Evolutionary conservation across 2,329 filamentous ascomycete genomes (phyloP).

Genomic region (Pyricularia grisea): DNA sequence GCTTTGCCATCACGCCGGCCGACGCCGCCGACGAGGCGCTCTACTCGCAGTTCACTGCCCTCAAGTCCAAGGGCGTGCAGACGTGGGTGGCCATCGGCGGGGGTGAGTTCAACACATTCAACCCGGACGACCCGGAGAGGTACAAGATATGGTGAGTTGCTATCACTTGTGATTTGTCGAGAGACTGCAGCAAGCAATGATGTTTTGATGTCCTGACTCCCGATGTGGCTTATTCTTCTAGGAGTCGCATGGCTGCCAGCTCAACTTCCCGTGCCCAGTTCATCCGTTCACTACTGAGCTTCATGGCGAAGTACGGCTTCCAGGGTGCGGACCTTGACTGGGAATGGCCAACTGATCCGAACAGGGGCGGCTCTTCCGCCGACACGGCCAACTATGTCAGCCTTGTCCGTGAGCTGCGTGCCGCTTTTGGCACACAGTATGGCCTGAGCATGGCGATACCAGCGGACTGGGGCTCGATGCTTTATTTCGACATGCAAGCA

Average conservation of each 20-base stretch:
- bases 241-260: constrained; percentile 17
- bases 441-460: constrained; percentile 29
- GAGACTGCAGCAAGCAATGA: neutral
- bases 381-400: constrained; percentile 27
- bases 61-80: constrained; percentile 13
- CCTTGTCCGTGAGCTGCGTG: constrained; percentile 24
- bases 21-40: constrained; percentile 12
- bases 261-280: constrained; percentile 21
- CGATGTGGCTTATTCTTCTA: neutral
- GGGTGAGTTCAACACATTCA: constrained; percentile 14
- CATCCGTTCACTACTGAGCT: constrained; percentile 22
- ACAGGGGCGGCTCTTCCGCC: constrained; percentile 22
- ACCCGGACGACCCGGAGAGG: constrained; percentile 8
- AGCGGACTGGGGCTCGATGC: constrained; percentile 27
- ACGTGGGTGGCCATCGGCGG: constrained; percentile 22
- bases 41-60: constrained; percentile 15
- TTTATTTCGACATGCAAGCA: constrained; percentile 22
- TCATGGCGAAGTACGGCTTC: constrained; percentile 26
- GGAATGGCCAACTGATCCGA: constrained; percentile 29
- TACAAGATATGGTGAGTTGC: constrained; percentile 6
- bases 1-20: constrained; percentile 15
- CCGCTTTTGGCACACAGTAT: constrained; percentile 23
- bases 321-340: constrained; percentile 35
- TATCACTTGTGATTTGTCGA: constrained; percentile 17
- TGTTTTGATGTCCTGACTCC: neutral